These are phyloP conservation scores for Paramyrothecium roridum DNA, from an alignment of 2,329 filamentous ascomycete species.

Conservation along the genomic window DNA sequence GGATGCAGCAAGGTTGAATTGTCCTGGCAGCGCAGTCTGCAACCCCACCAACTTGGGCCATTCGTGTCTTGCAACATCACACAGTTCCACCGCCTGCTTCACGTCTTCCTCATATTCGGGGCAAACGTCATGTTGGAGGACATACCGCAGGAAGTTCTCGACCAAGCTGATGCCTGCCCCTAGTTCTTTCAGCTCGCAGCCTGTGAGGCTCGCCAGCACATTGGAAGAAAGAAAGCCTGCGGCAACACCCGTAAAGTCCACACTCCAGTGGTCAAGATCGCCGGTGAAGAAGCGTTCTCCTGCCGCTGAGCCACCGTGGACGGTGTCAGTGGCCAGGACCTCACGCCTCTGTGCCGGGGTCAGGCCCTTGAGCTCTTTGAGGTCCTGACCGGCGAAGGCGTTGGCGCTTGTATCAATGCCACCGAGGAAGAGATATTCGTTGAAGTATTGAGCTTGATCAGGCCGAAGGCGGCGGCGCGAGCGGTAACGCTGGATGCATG, in stretches of 20 bases:
- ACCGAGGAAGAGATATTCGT: constrained; percentile 78
- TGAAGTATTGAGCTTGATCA: constrained; percentile 63
- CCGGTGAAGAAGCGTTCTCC: constrained; percentile 47
- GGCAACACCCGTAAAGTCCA: constrained; percentile 78
- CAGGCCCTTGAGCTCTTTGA: constrained; percentile 50
- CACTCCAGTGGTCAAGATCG: constrained; percentile 58
- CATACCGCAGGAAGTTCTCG: constrained; percentile 84
- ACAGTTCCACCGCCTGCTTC: constrained; percentile 61
- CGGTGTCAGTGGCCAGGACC: constrained; percentile 60
- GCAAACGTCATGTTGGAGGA: constrained; percentile 81
- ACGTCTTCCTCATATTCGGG: constrained; percentile 73
- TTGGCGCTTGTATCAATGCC: constrained; percentile 63
- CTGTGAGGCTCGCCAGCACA: constrained; percentile 49
- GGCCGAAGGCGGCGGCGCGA: constrained; percentile 70
- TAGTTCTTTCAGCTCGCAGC: constrained; percentile 53
- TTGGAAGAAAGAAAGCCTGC: constrained; percentile 77
- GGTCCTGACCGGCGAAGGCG: constrained; percentile 59
- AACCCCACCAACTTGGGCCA: constrained; percentile 57
- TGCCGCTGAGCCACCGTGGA: constrained; percentile 43
- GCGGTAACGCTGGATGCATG: constrained; percentile 79
- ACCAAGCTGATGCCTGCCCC: constrained; percentile 63
- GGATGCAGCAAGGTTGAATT: constrained; percentile 76
- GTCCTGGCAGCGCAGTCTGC: constrained; percentile 60
- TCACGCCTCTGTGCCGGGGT: constrained; percentile 60
- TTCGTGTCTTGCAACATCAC: constrained; percentile 64